phyloP scores from a whole-genome alignment of 108 stramenopile genomes.

The Phaeodactylum tricornutum region DNA sequence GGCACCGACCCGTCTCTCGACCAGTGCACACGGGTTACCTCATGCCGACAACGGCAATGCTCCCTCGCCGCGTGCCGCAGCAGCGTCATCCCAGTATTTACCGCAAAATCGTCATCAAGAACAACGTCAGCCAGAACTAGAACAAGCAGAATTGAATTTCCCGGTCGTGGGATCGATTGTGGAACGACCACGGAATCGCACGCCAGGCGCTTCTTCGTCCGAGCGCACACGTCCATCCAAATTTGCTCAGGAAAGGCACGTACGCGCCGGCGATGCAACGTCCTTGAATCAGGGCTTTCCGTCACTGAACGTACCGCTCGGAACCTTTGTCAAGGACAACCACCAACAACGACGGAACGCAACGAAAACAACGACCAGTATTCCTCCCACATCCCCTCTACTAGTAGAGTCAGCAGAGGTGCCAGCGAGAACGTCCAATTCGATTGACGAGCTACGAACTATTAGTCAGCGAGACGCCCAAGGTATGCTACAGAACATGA shows the following conservation, averaged over 20 bases:
- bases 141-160: background rate
- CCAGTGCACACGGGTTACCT: slow-evolving; percentile 1
- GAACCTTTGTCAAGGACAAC: slow-evolving; percentile 26
- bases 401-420: slow-evolving; percentile 6
- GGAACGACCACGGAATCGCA: slow-evolving; percentile 5
- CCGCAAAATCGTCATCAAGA: background rate
- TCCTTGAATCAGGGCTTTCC: slow-evolving; percentile 23
- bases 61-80: background rate
- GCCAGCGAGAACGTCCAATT: slow-evolving; percentile 1
- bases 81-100: too few species aligned
- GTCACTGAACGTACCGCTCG: slow-evolving; percentile 34
- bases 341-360: slow-evolving; percentile 16
- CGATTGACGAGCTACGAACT: background rate
- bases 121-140: background rate
- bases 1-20: background rate
- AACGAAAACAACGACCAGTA: slow-evolving; percentile 42
- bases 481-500: background rate
- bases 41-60: background rate
- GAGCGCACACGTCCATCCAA: slow-evolving; percentile 6
- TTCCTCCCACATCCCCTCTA: slow-evolving; percentile 42
- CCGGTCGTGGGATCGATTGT: slow-evolving; percentile 22
- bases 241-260: slow-evolving; percentile 13
- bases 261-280: background rate
- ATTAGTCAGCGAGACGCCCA: background rate
- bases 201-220: background rate